These are phyloP conservation scores for Alternaria triticimaculans DNA, from an alignment of 2,329 filamentous ascomycete genomes.

Conservation along the genomic window DNA sequence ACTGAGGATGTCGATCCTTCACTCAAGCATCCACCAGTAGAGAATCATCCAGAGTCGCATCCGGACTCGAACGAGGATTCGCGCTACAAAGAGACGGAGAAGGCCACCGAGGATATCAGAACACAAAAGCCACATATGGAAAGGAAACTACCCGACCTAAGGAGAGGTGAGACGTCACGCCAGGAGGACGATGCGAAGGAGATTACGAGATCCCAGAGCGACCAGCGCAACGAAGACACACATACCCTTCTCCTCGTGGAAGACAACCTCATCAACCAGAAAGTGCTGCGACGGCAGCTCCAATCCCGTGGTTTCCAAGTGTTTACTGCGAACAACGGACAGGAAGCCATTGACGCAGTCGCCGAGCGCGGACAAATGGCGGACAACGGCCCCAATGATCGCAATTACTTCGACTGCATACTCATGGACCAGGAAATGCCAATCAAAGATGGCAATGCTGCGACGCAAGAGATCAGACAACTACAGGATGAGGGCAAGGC, in stretches of 20 bases:
- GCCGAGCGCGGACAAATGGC: conserved; percentile 31
- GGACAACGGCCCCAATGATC: conserved; percentile 15
- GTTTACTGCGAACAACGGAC: conserved; percentile 53
- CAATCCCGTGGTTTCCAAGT: conserved; percentile 53
- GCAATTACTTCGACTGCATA: conserved; percentile 50
- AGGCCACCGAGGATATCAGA: conserved; percentile 20
- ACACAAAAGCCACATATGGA: conserved; percentile 13
- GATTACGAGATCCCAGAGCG: conserved; percentile 27
- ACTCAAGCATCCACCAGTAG: conserved; percentile 44
- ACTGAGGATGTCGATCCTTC: conserved; percentile 24
- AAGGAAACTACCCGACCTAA: conserved; percentile 18
- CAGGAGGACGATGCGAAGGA: conserved; percentile 27
- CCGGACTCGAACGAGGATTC: conserved; percentile 26
- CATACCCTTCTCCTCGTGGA: conserved; percentile 54
- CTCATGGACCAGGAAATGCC: conserved; percentile 57
- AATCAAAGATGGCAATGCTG: conserved; percentile 52
- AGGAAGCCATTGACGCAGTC: conserved; percentile 53
- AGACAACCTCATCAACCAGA: conserved; percentile 58
- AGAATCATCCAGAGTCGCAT: conserved; percentile 36
- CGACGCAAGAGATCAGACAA: conserved; percentile 49
- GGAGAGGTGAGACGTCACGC: conserved; percentile 34
- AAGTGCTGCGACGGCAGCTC: conserved; percentile 58
- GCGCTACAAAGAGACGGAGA: conserved; percentile 33
- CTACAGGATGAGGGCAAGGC: conserved; percentile 44
- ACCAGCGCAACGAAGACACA: conserved; percentile 20